Base-by-base conservation (phyloP, 2,329 filamentous ascomycete genomes). In the Colletotrichum liaoningense region DNA sequence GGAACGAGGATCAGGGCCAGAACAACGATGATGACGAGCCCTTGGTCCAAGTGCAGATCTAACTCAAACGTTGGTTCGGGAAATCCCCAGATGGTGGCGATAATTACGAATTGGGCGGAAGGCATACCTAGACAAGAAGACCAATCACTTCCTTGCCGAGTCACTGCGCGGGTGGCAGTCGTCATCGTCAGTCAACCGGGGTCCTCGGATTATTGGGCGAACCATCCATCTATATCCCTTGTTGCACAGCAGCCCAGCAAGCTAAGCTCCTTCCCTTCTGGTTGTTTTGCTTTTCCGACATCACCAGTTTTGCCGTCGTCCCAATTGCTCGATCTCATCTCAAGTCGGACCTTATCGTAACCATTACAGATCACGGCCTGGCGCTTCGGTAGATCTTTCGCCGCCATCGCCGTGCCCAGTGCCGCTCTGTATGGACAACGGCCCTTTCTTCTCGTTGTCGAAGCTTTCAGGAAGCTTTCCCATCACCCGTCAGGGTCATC, bases 251-350 rank as follows among this genome's bases (percentile, higher is more conserved):
- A 49, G 8, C 19, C 19, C 42, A 19, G 19, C 38, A 42, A 42
- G 14, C 38, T 12, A 42, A 16, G 14, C 38, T n/a, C 16, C 8
- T 57, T 35, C 65, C 30, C 52, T 58, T 19, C 66, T 64, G 42
- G 19, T 42, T 11, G 33, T 72, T 72, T 69, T 64, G 30, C 66
- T 26, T 69, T 72, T 70, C 28, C 62, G 55, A 55, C 68, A 55
- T 66, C 54, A 56, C 19, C 66, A 64, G 49, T 42, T 59, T 59
- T 35, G 55, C 54, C 54, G 63, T 69, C 70, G 52, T 64, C 66
- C 59, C 66, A 55, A 46, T 64, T 55, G 54, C 16, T n/a, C 38
- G 22, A 33, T 63, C 62, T 72, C 38, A 33, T 63, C 69, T 52
- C 30, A 59, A 42, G n/a, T 19, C 19, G 11, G 30, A 16, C 54